phyloP scores from a whole-genome alignment of 2,329 filamentous ascomycete species.

The Volutella citrinella region DNA sequence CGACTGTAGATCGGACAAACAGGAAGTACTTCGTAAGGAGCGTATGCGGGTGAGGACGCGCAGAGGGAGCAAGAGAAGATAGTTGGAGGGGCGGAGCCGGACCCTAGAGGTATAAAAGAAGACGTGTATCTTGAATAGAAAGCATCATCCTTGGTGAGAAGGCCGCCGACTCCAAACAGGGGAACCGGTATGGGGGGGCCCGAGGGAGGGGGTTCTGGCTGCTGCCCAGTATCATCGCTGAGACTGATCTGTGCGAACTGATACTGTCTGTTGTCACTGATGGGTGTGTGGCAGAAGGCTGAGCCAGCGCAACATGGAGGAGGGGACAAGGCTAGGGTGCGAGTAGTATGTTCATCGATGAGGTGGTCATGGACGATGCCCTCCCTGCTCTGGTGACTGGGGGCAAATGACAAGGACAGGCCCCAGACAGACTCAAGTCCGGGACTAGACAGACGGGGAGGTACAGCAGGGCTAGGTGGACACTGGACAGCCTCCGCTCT shows the following conservation, averaged over 20 bases:
- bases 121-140: conserved; percentile 23
- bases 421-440: conserved; percentile 18
- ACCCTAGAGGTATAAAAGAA: conserved; percentile 31
- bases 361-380: conserved; percentile 23
- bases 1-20: conserved; percentile 21
- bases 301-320: conserved; percentile 21
- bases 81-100: conserved; percentile 23
- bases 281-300: no score
- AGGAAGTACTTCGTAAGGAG: conserved; percentile 22
- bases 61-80: conserved; percentile 21
- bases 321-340: conserved; percentile 18
- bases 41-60: conserved; percentile 21
- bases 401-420: conserved; percentile 16
- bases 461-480: conserved; percentile 12
- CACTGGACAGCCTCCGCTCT: no score
- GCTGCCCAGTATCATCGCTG: conserved; percentile 23
- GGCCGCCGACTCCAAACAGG: conserved; percentile 20
- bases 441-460: conserved; percentile 16
- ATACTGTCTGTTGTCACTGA: no score
- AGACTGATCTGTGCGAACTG: conserved; percentile 28
- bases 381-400: conserved; percentile 16
- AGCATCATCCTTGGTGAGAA: conserved; percentile 28
- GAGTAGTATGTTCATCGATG: conserved; percentile 22
- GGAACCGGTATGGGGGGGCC: conserved; percentile 23
- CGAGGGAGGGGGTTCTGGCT: conserved; percentile 25